phyloP scores from a whole-genome alignment of 345 rosid genomes.

The Ceriops decandra region DNA sequence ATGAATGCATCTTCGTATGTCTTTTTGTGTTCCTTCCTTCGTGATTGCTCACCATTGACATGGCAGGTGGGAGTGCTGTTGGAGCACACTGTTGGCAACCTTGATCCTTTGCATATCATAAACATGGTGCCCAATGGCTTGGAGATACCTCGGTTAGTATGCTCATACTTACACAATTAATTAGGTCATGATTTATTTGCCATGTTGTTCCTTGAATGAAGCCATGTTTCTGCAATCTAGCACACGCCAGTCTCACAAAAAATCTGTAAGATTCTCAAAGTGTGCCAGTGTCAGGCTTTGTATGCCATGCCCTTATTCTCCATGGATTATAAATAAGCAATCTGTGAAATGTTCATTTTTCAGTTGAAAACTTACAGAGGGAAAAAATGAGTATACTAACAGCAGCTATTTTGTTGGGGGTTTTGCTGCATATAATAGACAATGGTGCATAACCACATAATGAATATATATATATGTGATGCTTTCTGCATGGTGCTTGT shows the following conservation, averaged over 20 bases:
- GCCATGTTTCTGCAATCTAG: neutral
- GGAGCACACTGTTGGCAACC: slow-evolving; percentile 99
- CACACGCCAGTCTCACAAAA: neutral
- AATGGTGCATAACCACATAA: too few relatives aligned
- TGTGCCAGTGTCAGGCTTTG: too few relatives aligned
- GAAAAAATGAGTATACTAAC: too few relatives aligned
- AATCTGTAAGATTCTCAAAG: too few relatives aligned
- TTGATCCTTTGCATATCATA: slow-evolving; percentile 92
- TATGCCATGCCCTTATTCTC: too few relatives aligned
- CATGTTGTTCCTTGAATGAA: neutral
- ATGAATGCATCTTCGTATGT: neutral
- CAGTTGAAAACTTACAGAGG: too few relatives aligned
- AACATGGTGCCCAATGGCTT: slow-evolving; percentile 96
- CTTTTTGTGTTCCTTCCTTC: neutral
- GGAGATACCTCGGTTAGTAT: slow-evolving; percentile 94
- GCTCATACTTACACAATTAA: neutral
- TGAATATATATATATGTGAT: too few relatives aligned
- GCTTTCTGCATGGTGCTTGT: too few relatives aligned
- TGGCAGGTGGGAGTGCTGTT: slow-evolving; percentile 85
- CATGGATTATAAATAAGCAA: too few relatives aligned
- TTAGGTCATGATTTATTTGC: neutral
- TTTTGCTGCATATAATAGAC: too few relatives aligned
- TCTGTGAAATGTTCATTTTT: too few relatives aligned
- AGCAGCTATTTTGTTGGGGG: too few relatives aligned
- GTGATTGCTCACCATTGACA: slow-evolving; percentile 18